These are phyloP conservation scores for Codiaeum variegatum DNA, from an alignment of 441 rosid genomes.

Conservation along the genomic window DNA sequence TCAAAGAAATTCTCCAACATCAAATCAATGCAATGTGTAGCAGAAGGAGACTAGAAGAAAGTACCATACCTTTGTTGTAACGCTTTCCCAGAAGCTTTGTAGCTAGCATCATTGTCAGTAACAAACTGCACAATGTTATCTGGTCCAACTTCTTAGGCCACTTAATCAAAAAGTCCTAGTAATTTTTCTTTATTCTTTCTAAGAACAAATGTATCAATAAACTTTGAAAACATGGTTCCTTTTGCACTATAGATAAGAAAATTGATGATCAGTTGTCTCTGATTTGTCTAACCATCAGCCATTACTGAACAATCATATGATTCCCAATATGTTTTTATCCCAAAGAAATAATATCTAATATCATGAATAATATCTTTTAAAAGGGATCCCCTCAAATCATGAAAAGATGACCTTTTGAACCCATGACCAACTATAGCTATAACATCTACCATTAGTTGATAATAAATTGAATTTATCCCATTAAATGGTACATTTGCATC, in stretches of 20 bases:
- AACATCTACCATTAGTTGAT: background rate
- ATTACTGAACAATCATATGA: background rate
- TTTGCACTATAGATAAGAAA: conserved; percentile 5
- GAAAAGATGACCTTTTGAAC: background rate
- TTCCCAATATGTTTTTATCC: background rate
- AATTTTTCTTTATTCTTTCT: background rate
- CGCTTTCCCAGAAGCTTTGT: background rate
- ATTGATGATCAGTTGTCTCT: background rate
- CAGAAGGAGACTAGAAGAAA: background rate
- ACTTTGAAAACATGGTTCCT: conserved; percentile 3
- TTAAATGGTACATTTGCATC: background rate
- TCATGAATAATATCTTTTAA: background rate
- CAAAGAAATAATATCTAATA: background rate
- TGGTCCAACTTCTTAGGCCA: background rate
- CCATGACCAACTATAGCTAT: background rate
- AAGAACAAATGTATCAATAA: background rate
- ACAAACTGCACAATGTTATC: conserved; percentile 5
- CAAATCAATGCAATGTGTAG: conserved; percentile 3
- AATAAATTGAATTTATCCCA: background rate
- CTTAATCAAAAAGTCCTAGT: background rate
- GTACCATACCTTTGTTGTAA: background rate
- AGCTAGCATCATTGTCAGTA: conserved; percentile 2
- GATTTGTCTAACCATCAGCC: background rate
- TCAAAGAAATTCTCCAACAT: too few relatives aligned
- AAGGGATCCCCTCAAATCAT: background rate